A percentile compares a stretch with the other conserved stretches of the same genome.
Conservation (phyloP, 2,329 filamentous ascomycete species). For the Stachybotrys chlorohalonatus region DNA sequence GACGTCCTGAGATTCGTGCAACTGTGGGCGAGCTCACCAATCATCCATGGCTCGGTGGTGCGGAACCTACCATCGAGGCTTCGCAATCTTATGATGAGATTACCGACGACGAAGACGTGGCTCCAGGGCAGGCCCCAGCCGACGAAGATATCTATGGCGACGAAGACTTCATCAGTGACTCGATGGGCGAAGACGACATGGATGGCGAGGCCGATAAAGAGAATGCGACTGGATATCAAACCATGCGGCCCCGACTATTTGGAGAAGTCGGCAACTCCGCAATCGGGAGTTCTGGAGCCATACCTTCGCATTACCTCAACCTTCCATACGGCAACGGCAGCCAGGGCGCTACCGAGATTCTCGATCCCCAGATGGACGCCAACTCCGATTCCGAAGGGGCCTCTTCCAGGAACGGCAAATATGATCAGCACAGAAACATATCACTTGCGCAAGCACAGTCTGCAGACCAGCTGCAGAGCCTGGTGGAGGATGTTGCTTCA, state of each 20-base stretch:
- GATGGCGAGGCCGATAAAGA: conserved; percentile 64
- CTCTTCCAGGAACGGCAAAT: conserved; percentile 14
- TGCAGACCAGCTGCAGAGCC: conserved; percentile 39
- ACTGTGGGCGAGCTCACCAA: conserved; percentile 60
- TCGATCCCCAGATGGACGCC: conserved; percentile 32
- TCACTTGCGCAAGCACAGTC: conserved; percentile 21
- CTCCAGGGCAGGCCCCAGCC: conserved; percentile 52
- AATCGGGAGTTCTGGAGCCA: conserved; percentile 42
- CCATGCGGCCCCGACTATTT: conserved; percentile 35
- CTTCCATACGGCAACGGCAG: conserved; percentile 33
- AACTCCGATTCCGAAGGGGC: conserved; percentile 35
- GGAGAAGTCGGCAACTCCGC: conserved; percentile 47
- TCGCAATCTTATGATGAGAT: conserved; percentile 51
- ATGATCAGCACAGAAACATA: not conserved
- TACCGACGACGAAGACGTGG: conserved; percentile 49
- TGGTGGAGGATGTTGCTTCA: conserved; percentile 42
- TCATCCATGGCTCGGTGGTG: conserved; percentile 61
- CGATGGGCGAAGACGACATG: conserved; percentile 34
- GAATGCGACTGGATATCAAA: conserved; percentile 59
- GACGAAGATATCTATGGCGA: conserved; percentile 14
- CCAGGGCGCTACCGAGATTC: conserved; percentile 29
- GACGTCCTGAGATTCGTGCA: conserved; percentile 69
- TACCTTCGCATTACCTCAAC: conserved; percentile 39
- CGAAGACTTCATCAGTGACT: conserved; percentile 28
- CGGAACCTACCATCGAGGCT: conserved; percentile 17